Evolutionary conservation across 352 stramenopile species (phyloP).

Genomic region (Thraustotheca clavata): DNA sequence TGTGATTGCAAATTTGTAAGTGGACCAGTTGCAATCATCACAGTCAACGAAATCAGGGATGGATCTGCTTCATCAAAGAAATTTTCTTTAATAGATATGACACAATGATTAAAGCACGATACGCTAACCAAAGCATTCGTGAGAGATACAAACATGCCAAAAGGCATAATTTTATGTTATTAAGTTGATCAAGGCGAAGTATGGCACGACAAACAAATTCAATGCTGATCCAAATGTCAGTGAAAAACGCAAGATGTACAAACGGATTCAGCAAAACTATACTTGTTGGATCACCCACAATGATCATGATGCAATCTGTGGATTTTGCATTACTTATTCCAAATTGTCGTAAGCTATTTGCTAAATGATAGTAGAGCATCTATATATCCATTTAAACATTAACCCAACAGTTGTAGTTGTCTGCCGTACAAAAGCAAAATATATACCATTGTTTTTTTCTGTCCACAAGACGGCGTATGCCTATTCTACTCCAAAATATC

Average conservation of each 20-base stretch:
- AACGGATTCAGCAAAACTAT: not conserved
- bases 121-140: constrained; percentile 10
- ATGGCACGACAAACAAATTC: not conserved
- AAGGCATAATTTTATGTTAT: too few species aligned
- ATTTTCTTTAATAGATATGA: not conserved
- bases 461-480: too few species aligned
- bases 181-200: not conserved
- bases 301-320: too few species aligned
- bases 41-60: not conserved
- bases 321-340: too few species aligned
- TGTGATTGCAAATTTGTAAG: too few species aligned
- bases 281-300: constrained; percentile 6
- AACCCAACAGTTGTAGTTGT: not conserved
- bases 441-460: too few species aligned
- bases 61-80: not conserved
- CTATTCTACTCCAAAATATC: too few species aligned
- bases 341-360: too few species aligned
- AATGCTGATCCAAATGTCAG: constrained; percentile 7
- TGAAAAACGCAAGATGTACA: not conserved
- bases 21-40: not conserved
- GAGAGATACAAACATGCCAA: not conserved
- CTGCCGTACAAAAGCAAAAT: too few species aligned
- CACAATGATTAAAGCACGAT: not conserved
- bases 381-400: too few species aligned
- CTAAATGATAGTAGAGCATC: too few species aligned